Percentiles rank a stretch among this genome's conserved stretches.
These are phyloP conservation scores for Trichophyton benhamiae DNA, from an alignment of 2,329 filamentous ascomycete species.

Conservation along the genomic window DNA sequence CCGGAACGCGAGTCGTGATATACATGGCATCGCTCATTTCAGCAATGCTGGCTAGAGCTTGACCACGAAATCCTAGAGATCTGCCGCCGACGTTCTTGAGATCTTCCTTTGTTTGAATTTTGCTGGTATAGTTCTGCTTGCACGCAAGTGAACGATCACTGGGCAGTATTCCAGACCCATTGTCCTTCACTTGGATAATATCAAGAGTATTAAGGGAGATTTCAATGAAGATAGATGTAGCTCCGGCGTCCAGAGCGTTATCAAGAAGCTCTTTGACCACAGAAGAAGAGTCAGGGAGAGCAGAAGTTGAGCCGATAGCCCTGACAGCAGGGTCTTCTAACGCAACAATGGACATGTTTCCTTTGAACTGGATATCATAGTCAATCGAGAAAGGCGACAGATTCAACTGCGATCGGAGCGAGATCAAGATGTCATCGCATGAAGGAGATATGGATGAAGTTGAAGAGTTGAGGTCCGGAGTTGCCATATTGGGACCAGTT, in stretches of 20 bases:
- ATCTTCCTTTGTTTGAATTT: constrained; percentile 47
- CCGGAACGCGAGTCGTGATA: constrained; percentile 46
- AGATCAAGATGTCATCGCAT: no score
- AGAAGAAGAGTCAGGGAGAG: constrained; percentile 44
- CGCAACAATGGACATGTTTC: constrained; percentile 35
- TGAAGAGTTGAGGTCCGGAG: no score
- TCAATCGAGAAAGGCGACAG: no score
- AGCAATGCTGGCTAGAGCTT: constrained; percentile 50
- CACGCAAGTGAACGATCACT: constrained; percentile 46
- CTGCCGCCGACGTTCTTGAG: constrained; percentile 42
- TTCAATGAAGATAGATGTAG: constrained; percentile 46
- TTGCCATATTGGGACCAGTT: no score
- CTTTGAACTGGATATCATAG: not conserved
- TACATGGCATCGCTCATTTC: constrained; percentile 43
- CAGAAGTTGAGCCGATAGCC: constrained; percentile 46
- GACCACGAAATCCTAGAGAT: constrained; percentile 52
- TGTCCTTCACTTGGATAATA: constrained; percentile 51
- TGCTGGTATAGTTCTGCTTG: constrained; percentile 50
- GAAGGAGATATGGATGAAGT: no score
- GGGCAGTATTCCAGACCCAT: constrained; percentile 48
- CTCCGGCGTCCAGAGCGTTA: constrained; percentile 53
- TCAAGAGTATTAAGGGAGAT: constrained; percentile 48
- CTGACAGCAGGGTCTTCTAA: constrained; percentile 34
- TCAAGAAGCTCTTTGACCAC: constrained; percentile 55
- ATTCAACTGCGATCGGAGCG: no score